Percentiles rank a stretch among this genome's conserved stretches.
Conservation (phyloP, 2,329 filamentous ascomycete genomes). For the Teratosphaeria zuluensis region DNA sequence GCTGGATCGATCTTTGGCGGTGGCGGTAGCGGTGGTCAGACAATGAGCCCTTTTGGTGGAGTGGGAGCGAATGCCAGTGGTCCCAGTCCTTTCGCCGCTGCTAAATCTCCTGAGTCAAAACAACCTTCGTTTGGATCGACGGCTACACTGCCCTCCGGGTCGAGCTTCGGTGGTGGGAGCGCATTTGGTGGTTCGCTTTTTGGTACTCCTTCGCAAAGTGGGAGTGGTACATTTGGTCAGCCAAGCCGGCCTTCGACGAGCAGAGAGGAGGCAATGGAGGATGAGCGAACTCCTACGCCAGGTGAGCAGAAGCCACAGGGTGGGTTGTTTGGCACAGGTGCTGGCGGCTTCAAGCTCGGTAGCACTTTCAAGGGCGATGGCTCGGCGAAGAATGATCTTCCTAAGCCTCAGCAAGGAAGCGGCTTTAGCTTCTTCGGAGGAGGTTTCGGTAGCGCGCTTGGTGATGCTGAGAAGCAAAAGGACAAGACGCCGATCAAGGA, state of each 20-base stretch:
- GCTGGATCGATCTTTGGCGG: constrained; percentile 7
- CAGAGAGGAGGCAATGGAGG: constrained; percentile 18
- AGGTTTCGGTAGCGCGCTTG: constrained; percentile 22
- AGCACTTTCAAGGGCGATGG: constrained; percentile 45
- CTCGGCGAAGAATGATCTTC: constrained; percentile 45
- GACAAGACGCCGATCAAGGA: constrained; percentile 26
- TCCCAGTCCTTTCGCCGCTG: constrained; percentile 5
- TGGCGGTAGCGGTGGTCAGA: background rate
- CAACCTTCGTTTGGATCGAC: constrained; percentile 17
- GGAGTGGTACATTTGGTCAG: constrained; percentile 9
- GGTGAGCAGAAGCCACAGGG: constrained; percentile 6
- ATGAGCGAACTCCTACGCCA: constrained; percentile 3
- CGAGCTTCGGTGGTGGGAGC: constrained; percentile 15
- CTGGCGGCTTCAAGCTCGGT: constrained; percentile 53
- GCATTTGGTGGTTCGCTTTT: constrained; percentile 10
- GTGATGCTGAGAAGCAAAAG: constrained; percentile 27
- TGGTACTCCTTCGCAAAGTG: constrained; percentile 17
- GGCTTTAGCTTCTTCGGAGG: constrained; percentile 22
- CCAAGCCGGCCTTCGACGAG: constrained; percentile 10
- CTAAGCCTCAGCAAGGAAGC: constrained; percentile 33
- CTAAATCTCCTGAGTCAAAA: constrained; percentile 6
- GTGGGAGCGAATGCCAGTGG: constrained; percentile 5
- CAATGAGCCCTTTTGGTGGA: background rate
- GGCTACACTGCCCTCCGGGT: constrained; percentile 8
- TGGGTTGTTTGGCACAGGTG: constrained; percentile 22